A percentile compares a stretch with the other conserved stretches of the same genome.
Conservation (phyloP, 768 basidiomycete species). For the Leccinum longicurvipes region DNA sequence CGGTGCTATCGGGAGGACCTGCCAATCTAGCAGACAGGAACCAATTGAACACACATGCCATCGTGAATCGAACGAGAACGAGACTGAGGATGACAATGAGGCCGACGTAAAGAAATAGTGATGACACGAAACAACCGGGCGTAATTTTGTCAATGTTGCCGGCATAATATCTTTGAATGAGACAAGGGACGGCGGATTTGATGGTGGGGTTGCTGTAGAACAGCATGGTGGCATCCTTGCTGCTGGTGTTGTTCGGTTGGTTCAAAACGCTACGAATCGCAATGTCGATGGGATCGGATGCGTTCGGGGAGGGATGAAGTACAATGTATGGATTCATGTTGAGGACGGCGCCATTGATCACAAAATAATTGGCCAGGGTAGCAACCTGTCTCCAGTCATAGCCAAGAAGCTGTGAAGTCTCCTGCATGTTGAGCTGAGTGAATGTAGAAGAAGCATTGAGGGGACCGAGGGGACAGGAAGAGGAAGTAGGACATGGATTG, state of each 20-base stretch:
- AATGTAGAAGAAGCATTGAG: constrained; percentile 58
- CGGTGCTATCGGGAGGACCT: constrained; percentile 64
- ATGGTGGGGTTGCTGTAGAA: constrained; percentile 73
- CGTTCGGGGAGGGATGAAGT: constrained; percentile 63
- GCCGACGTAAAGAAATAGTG: constrained; percentile 84
- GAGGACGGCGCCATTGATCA: constrained; percentile 90
- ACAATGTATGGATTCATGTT: constrained; percentile 86
- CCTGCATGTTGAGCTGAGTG: constrained; percentile 55
- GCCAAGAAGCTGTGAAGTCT: constrained; percentile 70
- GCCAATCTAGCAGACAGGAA: constrained; percentile 84
- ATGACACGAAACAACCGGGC: constrained; percentile 91
- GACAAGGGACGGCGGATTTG: constrained; percentile 69
- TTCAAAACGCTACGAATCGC: constrained; percentile 75
- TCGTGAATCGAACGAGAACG: constrained; percentile 86
- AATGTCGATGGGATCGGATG: constrained; percentile 74
- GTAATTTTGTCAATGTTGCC: constrained; percentile 97
- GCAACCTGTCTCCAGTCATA: constrained; percentile 92
- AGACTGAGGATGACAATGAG: constrained; percentile 89
- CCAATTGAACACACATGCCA: constrained; percentile 98
- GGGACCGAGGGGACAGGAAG: constrained; percentile 64
- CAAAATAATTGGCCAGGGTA: constrained; percentile 68
- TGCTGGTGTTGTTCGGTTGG: constrained; percentile 45
- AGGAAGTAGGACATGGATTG: constrained; percentile 58
- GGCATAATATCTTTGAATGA: constrained; percentile 82
- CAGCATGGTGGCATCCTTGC: constrained; percentile 87